Evolutionary conservation across 1,139 yeast genomes (phyloP), one percentile per base, ranked within the genome.

Genomic region (Taiozyma sp.): DNA sequence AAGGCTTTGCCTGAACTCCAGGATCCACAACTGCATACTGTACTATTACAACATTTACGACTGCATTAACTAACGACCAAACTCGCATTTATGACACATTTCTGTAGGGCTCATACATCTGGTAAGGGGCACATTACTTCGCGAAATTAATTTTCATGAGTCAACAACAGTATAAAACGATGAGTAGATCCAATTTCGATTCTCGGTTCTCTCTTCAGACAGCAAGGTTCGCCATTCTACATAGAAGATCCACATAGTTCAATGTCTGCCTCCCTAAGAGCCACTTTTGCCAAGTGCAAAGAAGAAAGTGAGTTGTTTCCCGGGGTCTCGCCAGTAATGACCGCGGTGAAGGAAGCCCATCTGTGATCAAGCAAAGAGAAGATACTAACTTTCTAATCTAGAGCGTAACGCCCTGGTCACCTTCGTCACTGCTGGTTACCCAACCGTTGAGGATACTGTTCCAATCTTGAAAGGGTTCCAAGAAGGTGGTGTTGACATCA

Each of bases 391-490:
- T 8, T 3, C 8, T 5, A 4, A 12, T 14, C 27, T 16, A 65
- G 78, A 84, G 60, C 87, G 99, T 63, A 84, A 86, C 65, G 98
- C 97, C 48, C 77, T 93, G 63, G 86, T 95, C 48, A 89, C 96
- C 46, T 93, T 93, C 67, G 79, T 92, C 65, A 93, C 99, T 32
- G 98, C 96, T 5, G 99, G 97, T 23, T 91, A 76, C 71, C 99
- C 99, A 47, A 78, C 90, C 29, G 72, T 87, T 51, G 95, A 85
- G 51, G 97, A 87, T 60, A 92, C 99, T 2, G 75, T 93, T 44
- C 95, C 96, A 8, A 81, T 92, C 60, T 69, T 95, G 68, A 80
- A 84, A 66, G 93, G 95, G 32, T 81, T 93, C 73, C 98, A 93
- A 73, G 87, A 81, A 45, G 98, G 96, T 58, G 99, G 99, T 55